Percentiles rank a stretch among this genome's conserved stretches.
Conservation (phyloP, 1,284 basidiomycete species). For the Naganishia albida region DNA sequence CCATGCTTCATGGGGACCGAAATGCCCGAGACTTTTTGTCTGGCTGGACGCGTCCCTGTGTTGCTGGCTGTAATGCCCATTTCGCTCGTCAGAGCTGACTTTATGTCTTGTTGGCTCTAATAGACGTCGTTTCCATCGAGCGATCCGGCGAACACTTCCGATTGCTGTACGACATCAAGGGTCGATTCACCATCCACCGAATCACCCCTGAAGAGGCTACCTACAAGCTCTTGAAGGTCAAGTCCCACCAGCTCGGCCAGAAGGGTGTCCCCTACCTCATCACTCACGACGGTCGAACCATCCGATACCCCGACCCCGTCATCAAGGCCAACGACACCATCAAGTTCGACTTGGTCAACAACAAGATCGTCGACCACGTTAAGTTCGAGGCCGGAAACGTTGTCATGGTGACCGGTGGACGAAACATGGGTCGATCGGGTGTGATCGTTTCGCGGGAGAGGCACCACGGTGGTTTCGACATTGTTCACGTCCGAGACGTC, state of each 20-base stretch:
- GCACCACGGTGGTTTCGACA: constrained; percentile 97
- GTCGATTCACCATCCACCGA: constrained; percentile 98
- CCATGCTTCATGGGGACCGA: constrained; percentile 11
- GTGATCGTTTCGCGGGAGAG: constrained; percentile 94
- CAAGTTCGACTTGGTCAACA: constrained; percentile 92
- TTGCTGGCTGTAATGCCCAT: constrained; percentile 23
- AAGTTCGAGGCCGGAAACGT: constrained; percentile 98
- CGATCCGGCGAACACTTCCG: constrained; percentile 99
- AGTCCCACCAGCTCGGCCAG: constrained; percentile 84
- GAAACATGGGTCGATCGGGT: constrained; percentile 99
- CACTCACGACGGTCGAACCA: constrained; percentile 98
- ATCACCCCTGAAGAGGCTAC: constrained; percentile 96
- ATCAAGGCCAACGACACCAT: constrained; percentile 98
- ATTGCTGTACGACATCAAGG: constrained; percentile 98
- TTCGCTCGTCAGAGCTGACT: constrained; percentile 27
- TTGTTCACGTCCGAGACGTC: constrained; percentile 94
- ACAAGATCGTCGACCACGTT: constrained; percentile 92
- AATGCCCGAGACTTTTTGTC: constrained; percentile 25
- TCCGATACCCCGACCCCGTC: constrained; percentile 96
- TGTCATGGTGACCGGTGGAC: constrained; percentile 96
- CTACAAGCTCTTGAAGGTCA: constrained; percentile 98
- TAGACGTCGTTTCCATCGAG: constrained; percentile 95
- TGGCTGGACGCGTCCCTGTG: constrained; percentile 30
- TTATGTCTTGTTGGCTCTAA: not conserved
- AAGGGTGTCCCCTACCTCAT: constrained; percentile 96